Base-by-base conservation (phyloP, 148 eudicot genomes). In the Rhododendron ovatum region DNA sequence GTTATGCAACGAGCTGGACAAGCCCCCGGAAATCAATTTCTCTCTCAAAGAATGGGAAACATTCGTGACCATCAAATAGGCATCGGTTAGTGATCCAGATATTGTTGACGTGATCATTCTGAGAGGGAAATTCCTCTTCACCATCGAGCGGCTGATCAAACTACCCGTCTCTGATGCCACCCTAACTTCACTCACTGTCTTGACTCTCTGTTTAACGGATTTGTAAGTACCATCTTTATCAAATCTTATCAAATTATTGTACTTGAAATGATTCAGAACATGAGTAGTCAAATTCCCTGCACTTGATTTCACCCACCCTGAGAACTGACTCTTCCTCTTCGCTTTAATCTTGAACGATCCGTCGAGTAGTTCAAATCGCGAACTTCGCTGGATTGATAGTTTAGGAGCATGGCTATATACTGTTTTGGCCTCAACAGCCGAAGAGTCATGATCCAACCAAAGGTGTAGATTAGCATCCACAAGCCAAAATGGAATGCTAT, bases 381-480 rank as follows among this genome's bases (percentile, higher is more conserved):
- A 89, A 12, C 85, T 86, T 4, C 93, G 86, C 51, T 87, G 86
- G 4, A 91, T 80, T 12, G 63, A 74, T 47, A 88, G 84, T 7
- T 83, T 51, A 5, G 98, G 92, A 26, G 87, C 83, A 37, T 65
- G 48, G 24, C 63, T 87, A 65, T 71, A 81, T 8, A 86, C 75
- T 50, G 78, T 26, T 59, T 82, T 59, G 5, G 96, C 98, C 74
- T 92, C 86, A 61, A 95, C 96, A 11, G 74, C 41, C 4, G 88
- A 78, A 1, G 88, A 86, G 10, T 78, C 84, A 63, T 88, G 75
- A 80, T 95, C 98, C 81, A 96, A 43, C 99, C 99, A 96, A 33
- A 96, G 80, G 80, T 95, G 99, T 90, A 96, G 73, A 89, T 96
- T 96, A 0, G 98, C 99, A 90, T 96, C 93, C 7, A 96, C 92